Percentiles rank a stretch among this genome's conserved stretches.
Conservation (phyloP, 2,329 filamentous ascomycete species). For the Sporothrix protearum region DNA sequence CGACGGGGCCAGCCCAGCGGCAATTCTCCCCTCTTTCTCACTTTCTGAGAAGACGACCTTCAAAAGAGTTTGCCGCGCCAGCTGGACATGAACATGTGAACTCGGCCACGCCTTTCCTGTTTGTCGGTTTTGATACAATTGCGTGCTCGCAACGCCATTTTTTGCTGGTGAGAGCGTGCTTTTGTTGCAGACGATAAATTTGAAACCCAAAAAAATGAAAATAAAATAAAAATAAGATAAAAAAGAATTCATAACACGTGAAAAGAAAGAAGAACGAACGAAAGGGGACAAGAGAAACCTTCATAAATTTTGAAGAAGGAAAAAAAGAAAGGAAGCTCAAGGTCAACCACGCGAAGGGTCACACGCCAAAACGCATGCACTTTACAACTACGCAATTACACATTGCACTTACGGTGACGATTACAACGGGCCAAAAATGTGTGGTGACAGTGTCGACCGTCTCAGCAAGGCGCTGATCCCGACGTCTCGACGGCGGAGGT, state of each 20-base stretch:
- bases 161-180: neutral
- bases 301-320: neutral
- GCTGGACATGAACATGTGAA: neutral
- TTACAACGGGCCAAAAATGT: constrained; percentile 11
- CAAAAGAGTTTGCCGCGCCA: neutral
- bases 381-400: neutral
- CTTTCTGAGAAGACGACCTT: too few species aligned
- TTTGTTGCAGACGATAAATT: neutral
- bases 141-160: constrained; percentile 11
- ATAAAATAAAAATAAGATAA: too few species aligned
- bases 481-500: constrained; percentile 11
- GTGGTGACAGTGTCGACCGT: constrained; percentile 21
- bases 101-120: neutral
- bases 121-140: neutral
- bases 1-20: neutral
- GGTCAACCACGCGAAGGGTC: neutral
- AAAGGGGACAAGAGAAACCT: neutral
- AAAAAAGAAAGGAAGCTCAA: neutral
- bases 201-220: too few species aligned
- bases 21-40: neutral
- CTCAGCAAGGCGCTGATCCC: constrained; percentile 19
- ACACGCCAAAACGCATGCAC: neutral
- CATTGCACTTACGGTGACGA: neutral
- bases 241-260: neutral
- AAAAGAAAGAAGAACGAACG: too few species aligned